Conservation (phyloP, 306 rosid genomes). For the Prunus mira region DNA sequence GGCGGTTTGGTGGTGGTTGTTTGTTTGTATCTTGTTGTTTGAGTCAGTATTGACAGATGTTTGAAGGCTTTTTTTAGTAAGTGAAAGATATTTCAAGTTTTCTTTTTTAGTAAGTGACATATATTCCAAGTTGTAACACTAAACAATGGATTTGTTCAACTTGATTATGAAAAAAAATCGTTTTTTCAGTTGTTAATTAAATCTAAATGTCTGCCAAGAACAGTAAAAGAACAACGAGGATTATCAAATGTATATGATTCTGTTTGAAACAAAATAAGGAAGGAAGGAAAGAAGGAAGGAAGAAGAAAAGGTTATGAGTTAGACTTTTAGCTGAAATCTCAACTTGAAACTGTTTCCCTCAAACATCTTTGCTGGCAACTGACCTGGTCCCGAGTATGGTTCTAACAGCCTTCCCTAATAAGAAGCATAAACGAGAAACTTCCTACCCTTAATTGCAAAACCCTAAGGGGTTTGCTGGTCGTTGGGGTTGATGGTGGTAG, state of each 20-base stretch:
- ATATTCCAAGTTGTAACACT: background rate
- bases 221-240: background rate
- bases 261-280: background rate
- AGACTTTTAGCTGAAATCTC: background rate
- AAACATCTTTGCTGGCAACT: slow-evolving; percentile 19
- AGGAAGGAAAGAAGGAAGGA: background rate
- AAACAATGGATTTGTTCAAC: background rate
- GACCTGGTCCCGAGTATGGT: slow-evolving; percentile 48
- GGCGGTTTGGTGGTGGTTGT: background rate
- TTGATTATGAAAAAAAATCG: background rate
- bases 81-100: background rate
- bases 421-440: slow-evolving; percentile 20
- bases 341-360: background rate
- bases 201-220: background rate
- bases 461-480: slow-evolving; percentile 5
- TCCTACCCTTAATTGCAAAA: slow-evolving; percentile 7
- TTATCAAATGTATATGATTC: background rate
- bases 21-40: background rate
- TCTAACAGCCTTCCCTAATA: slow-evolving; percentile 19
- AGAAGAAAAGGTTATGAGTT: background rate
- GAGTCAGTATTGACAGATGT: background rate
- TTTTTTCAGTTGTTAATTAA: background rate
- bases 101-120: background rate
- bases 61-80: too few relatives aligned
- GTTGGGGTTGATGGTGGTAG: slow-evolving; percentile 12